Evolutionary conservation across 169 alveolate genomes (phyloP).

Genomic region (Eimeria necatrix): DNA sequence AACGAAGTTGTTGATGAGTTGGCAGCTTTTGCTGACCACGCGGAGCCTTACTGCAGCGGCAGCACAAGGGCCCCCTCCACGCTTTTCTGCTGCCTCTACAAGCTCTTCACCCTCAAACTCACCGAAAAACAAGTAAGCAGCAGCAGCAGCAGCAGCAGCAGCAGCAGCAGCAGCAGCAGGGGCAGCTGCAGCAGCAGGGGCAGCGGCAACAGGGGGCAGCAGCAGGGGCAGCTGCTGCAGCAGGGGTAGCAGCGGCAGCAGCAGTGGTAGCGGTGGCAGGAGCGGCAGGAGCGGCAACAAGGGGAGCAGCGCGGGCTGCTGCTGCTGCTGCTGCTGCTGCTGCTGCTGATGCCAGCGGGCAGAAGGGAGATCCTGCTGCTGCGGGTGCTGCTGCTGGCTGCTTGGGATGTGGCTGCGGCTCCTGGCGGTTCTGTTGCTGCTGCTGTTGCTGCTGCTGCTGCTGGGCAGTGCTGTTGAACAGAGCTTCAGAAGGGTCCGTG

Average conservation of each 20-base stretch:
- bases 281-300: neutral
- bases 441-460: neutral
- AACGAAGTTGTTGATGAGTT: slow-evolving; percentile 75
- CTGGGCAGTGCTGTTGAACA: too few species aligned
- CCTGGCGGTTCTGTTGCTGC: too few species aligned
- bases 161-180: neutral
- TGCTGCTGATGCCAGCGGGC: too few species aligned
- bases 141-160: neutral
- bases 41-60: slow-evolving; percentile 79
- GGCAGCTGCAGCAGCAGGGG: neutral
- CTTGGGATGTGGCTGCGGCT: neutral
- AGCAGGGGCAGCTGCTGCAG: slow-evolving; percentile 21
- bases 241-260: neutral
- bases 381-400: too few species aligned
- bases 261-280: too few species aligned
- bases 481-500: neutral
- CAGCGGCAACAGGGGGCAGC: slow-evolving; percentile 16
- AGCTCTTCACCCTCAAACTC: slow-evolving; percentile 72
- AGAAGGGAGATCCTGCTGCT: too few species aligned
- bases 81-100: slow-evolving; percentile 80
- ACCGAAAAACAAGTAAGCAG: slow-evolving; percentile 56
- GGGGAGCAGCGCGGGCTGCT: too few species aligned
- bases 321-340: too few species aligned
- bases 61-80: slow-evolving; percentile 80
- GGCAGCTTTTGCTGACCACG: slow-evolving; percentile 67